Percentiles rank a stretch among this genome's conserved stretches.
Evolutionary conservation across 805 yeast genomes (phyloP).

Genomic region (Saturnispora sekii): DNA sequence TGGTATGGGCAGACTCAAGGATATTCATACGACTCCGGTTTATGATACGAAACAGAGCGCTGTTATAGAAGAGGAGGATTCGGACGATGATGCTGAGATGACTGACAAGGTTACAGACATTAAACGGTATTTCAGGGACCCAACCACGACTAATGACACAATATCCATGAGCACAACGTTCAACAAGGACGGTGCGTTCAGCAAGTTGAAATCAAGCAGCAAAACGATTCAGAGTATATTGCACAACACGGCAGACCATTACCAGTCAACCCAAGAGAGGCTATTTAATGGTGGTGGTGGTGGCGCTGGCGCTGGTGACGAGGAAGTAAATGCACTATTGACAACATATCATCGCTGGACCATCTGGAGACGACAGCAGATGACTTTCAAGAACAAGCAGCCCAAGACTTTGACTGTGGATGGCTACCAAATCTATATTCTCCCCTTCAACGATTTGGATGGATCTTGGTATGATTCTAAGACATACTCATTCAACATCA

Average conservation of each 20-base stretch:
- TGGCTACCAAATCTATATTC: constrained; percentile 86
- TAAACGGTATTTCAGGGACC: constrained; percentile 1
- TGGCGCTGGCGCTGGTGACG: background rate
- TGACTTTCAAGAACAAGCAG: constrained; percentile 70
- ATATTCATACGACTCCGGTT: too few species aligned
- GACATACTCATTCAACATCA: constrained; percentile 78
- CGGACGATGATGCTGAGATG: constrained; percentile 12
- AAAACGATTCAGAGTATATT: constrained; percentile 20
- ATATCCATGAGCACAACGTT: background rate
- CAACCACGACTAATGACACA: background rate
- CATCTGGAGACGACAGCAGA: constrained; percentile 82
- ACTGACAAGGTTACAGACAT: background rate
- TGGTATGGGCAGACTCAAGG: too few species aligned
- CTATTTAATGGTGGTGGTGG: constrained; percentile 4
- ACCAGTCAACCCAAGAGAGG: constrained; percentile 13
- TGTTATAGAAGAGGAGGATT: constrained; percentile 12
- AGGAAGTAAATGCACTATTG: constrained; percentile 7
- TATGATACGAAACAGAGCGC: background rate
- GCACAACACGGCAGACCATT: constrained; percentile 18
- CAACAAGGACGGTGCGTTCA: constrained; percentile 16
- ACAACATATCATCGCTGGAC: constrained; percentile 72
- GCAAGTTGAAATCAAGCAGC: constrained; percentile 17
- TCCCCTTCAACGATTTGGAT: constrained; percentile 71
- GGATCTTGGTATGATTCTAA: constrained; percentile 59
- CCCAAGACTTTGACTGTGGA: constrained; percentile 82